Evolutionary conservation across 1,139 yeast species (phyloP).

Genomic region (Fermentozyma sake): DNA sequence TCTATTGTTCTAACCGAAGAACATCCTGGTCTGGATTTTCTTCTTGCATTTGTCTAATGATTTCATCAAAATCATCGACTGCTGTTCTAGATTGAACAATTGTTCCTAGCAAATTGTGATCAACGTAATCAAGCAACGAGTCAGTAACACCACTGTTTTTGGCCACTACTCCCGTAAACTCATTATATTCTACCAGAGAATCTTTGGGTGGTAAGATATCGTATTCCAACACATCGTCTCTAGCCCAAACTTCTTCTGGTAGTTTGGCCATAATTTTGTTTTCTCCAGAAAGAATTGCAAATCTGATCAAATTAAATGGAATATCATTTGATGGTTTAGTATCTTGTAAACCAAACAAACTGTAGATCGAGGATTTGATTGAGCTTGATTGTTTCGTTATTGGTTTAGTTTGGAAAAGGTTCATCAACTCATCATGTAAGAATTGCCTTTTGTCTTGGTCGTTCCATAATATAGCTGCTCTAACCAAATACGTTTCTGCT

Average conservation of each 20-base stretch:
- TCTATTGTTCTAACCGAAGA: background rate
- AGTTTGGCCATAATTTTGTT: slow-evolving; percentile 64
- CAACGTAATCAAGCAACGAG: slow-evolving; percentile 32
- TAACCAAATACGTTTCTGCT: slow-evolving; percentile 49
- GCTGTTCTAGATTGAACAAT: slow-evolving; percentile 30
- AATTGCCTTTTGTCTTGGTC: slow-evolving; percentile 43
- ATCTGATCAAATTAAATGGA: slow-evolving; percentile 60
- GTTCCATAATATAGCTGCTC: slow-evolving; percentile 50
- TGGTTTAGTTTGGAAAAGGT: slow-evolving; percentile 22
- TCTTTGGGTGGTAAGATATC: slow-evolving; percentile 64
- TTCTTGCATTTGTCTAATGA: slow-evolving; percentile 19
- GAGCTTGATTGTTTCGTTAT: slow-evolving; percentile 7
- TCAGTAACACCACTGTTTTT: slow-evolving; percentile 21
- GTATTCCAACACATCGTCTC: slow-evolving; percentile 60
- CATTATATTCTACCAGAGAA: slow-evolving; percentile 22
- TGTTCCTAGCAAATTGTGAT: slow-evolving; percentile 36
- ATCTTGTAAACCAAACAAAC: slow-evolving; percentile 13
- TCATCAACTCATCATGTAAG: slow-evolving; percentile 40
- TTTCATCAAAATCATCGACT: slow-evolving; percentile 24
- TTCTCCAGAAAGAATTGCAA: slow-evolving; percentile 67
- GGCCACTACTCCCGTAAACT: slow-evolving; percentile 20
- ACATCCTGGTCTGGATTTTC: slow-evolving; percentile 7
- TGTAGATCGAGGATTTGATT: slow-evolving; percentile 11
- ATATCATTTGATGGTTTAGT: slow-evolving; percentile 24
- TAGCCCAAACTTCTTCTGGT: slow-evolving; percentile 58